Conservation (phyloP, 176 grass and related monocot genomes). For the Zea luxurians region DNA sequence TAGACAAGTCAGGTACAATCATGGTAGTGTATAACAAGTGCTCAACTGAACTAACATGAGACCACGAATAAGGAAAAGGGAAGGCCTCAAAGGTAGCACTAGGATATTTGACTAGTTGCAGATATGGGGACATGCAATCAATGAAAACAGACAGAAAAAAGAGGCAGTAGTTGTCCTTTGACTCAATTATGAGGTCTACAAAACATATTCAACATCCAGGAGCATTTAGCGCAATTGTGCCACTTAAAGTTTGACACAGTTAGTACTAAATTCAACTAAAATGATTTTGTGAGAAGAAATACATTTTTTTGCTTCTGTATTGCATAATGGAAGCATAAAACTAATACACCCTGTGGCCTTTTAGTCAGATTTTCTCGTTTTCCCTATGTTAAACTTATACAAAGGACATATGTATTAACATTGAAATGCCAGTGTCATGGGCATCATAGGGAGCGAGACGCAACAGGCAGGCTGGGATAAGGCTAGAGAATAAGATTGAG, state of each 20-base stretch:
- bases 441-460: too few relatives aligned
- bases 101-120: slow-evolving; percentile 26
- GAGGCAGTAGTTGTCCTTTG: background rate
- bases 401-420: background rate
- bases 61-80: background rate
- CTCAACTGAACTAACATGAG: slow-evolving; percentile 31
- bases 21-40: background rate
- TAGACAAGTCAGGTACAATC: slow-evolving; percentile 31
- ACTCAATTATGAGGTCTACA: slow-evolving; percentile 24
- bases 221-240: slow-evolving; percentile 13
- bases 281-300: slow-evolving; percentile 9
- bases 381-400: background rate
- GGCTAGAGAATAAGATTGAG: too few relatives aligned
- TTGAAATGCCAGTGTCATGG: slow-evolving; percentile 4
- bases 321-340: slow-evolving; percentile 6
- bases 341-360: background rate
- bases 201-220: slow-evolving; percentile 23
- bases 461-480: too few relatives aligned
- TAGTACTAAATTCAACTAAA: slow-evolving; percentile 15
- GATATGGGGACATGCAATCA: slow-evolving; percentile 9
- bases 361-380: background rate
- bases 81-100: slow-evolving; percentile 18
- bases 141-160: slow-evolving; percentile 13
- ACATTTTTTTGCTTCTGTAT: background rate
- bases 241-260: background rate